Evolutionary conservation across 2,329 filamentous ascomycete species (phyloP).

Genomic region (Penicillium occitanis): DNA sequence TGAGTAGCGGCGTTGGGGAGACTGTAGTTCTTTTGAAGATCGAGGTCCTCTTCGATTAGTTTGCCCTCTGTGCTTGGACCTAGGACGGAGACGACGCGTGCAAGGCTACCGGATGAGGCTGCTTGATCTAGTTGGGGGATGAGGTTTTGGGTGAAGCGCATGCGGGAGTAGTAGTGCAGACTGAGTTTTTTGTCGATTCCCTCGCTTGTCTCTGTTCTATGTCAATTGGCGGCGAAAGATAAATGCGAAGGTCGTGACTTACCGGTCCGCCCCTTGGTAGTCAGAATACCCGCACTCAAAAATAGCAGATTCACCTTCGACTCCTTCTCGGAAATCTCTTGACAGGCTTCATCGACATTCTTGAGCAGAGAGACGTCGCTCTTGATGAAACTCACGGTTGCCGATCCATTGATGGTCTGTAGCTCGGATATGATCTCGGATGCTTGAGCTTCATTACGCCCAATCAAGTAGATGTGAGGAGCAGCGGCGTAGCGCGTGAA

Average conservation of each 20-base stretch:
- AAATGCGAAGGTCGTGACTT: conserved; percentile 2
- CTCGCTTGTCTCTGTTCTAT: conserved; percentile 32
- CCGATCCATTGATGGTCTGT: conserved; percentile 44
- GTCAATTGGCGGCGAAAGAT: not conserved
- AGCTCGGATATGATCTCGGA: conserved; percentile 46
- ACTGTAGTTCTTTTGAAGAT: conserved; percentile 29
- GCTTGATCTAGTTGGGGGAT: conserved; percentile 31
- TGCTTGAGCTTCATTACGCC: conserved; percentile 41
- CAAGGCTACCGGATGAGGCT: conserved; percentile 36
- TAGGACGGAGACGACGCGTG: conserved; percentile 56
- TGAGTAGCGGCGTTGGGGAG: conserved; percentile 35
- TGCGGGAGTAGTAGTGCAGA: conserved; percentile 36
- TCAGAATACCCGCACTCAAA: conserved; percentile 29
- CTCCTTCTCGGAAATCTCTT: conserved; percentile 42
- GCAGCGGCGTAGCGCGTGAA: conserved; percentile 44
- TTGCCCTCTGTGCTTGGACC: conserved; percentile 53
- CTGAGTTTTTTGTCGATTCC: conserved; percentile 33
- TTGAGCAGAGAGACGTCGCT: conserved; percentile 52
- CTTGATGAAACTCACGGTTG: conserved; percentile 50
- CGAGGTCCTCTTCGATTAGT: conserved; percentile 37
- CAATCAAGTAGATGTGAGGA: conserved; percentile 55
- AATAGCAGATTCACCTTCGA: conserved; percentile 33
- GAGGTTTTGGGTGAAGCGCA: conserved; percentile 37
- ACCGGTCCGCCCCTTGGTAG: conserved; percentile 23
- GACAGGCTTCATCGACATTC: conserved; percentile 53